Percentiles rank a stretch among this genome's conserved stretches.
Evolutionary conservation across 179 eudicot species (phyloP).

Genomic region (Sideroxylon spinosum): DNA sequence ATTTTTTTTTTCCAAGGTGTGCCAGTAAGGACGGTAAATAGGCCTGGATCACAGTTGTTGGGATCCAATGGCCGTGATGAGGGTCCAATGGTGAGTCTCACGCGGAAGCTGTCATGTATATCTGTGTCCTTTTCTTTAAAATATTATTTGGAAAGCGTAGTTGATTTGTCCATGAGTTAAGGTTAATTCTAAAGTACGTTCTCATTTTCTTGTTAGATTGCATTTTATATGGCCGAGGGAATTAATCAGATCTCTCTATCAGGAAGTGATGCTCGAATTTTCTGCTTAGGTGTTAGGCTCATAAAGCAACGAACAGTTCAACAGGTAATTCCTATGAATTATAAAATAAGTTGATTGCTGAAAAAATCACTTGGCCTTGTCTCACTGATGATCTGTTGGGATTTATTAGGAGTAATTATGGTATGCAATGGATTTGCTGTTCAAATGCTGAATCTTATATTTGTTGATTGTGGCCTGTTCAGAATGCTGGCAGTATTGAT

Average conservation of each 20-base stretch:
- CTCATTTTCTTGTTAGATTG: conserved; percentile 37
- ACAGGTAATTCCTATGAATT: conserved; percentile 34
- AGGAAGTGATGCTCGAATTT: conserved; percentile 65
- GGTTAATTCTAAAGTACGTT: conserved; percentile 11
- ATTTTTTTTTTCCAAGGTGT: conserved; percentile 35
- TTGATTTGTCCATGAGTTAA: conserved; percentile 1
- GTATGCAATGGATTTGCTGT: background rate
- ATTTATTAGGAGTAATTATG: background rate
- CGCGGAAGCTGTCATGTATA: background rate
- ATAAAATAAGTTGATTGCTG: background rate
- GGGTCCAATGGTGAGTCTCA: conserved; percentile 58
- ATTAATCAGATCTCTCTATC: conserved; percentile 59
- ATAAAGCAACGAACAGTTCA: conserved; percentile 54
- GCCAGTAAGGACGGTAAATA: conserved; percentile 48
- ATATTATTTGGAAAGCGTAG: conserved; percentile 1
- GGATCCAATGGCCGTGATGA: conserved; percentile 81
- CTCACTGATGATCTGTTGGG: background rate
- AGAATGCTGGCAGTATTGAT: background rate
- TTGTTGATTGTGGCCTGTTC: background rate
- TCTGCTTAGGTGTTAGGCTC: conserved; percentile 68
- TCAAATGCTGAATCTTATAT: background rate
- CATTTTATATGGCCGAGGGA: conserved; percentile 47
- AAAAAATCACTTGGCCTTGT: background rate
- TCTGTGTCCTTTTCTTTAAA: background rate
- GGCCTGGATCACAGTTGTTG: conserved; percentile 64